phyloP scores from a whole-genome alignment of 2,329 filamentous ascomycete genomes.

The Aphanoascus verrucosus region DNA sequence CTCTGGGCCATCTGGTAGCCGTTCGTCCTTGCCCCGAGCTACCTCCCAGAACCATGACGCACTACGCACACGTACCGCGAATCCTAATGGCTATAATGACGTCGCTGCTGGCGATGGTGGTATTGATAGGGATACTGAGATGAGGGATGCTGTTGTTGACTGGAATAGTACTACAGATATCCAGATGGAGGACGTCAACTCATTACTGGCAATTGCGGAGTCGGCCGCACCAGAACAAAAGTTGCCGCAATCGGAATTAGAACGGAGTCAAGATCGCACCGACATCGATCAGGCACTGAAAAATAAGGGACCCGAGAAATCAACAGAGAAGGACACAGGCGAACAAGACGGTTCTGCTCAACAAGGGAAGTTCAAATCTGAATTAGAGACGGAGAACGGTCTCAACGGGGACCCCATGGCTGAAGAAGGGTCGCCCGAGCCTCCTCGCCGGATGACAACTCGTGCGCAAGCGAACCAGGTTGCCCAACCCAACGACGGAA shows the following conservation, averaged over 20 bases:
- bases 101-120: not conserved
- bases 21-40: not conserved
- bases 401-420: not conserved
- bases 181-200: not conserved
- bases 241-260: not conserved
- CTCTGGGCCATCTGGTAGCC: not conserved
- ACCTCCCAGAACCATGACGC: not conserved
- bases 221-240: not conserved
- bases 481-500: conserved; percentile 22
- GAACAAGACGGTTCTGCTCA: not conserved
- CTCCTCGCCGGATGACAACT: conserved; percentile 38
- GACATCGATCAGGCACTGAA: not conserved
- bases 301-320: not conserved
- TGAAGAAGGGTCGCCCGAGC: conserved; percentile 25
- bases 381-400: conserved; percentile 6
- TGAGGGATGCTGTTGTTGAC: conserved; percentile 22
- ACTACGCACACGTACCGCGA: too few species aligned
- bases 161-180: not conserved
- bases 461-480: conserved; percentile 34
- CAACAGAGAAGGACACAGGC: not conserved
- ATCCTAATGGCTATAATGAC: not conserved
- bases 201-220: not conserved
- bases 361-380: not conserved
- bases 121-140: conserved; percentile 25
- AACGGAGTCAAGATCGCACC: not conserved